A percentile compares a stretch with the other conserved stretches of the same genome.
Evolutionary conservation across 2,329 filamentous ascomycete species (phyloP).

Genomic region (Colletotrichum sp.): DNA sequence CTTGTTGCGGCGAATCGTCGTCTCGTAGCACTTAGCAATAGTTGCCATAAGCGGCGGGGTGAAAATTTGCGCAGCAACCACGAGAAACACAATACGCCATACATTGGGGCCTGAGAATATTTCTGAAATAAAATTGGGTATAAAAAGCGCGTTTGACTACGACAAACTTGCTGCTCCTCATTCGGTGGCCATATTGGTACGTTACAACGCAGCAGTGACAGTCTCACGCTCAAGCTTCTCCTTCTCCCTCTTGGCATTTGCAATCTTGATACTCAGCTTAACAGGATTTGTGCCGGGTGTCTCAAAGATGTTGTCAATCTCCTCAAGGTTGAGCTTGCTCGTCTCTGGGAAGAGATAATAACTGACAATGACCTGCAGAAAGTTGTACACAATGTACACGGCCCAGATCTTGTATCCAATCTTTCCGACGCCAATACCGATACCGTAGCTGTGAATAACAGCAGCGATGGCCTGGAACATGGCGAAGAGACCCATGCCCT

Average conservation of each 20-base stretch:
- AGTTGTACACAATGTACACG: constrained; percentile 56
- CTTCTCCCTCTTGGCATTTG: constrained; percentile 18
- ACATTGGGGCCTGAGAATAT: accelerated
- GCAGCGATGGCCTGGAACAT: constrained; percentile 49
- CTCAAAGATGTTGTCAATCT: constrained; percentile 62
- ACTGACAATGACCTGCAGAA: constrained; percentile 46
- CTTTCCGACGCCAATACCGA: constrained; percentile 49
- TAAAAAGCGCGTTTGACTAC: background rate
- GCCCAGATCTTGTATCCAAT: constrained; percentile 56
- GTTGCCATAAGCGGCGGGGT: accelerated
- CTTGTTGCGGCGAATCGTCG: background rate
- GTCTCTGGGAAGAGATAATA: constrained; percentile 61
- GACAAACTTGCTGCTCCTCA: background rate
- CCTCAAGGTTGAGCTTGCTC: constrained; percentile 53
- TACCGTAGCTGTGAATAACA: constrained; percentile 49
- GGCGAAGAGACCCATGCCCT: constrained; percentile 49
- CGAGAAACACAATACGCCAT: background rate
- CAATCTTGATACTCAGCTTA: constrained; percentile 21
- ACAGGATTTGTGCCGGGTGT: constrained; percentile 13
- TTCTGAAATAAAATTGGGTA: background rate
- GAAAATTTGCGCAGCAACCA: background rate
- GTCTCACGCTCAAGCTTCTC: background rate
- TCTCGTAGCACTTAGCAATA: background rate
- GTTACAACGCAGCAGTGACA: background rate
- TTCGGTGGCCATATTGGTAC: too few relatives aligned